Base-by-base conservation (phyloP, 163 green algal species). In the Trebouxiophyceae sp. region DNA sequence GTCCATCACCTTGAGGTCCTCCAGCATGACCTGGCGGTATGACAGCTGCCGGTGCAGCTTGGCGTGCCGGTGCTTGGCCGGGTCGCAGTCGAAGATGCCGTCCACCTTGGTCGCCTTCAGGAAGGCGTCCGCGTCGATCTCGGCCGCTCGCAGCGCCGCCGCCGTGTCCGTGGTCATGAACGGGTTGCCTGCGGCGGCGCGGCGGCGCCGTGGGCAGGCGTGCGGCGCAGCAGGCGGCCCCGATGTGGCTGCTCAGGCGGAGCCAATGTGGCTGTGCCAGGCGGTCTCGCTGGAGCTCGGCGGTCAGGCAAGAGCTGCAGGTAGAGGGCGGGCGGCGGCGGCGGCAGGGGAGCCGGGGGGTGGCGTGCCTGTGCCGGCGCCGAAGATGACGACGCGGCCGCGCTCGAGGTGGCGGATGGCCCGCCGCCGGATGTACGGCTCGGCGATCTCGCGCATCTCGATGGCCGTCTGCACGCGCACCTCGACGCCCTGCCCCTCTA, bases 121-220 rank as follows among this genome's bases (percentile, higher is more conserved):
- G 28, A 96, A 83, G 24, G 81, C 77, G 61, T 92, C 74, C 20
- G 83, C 85, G 39, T 78, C 80, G 50, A 97, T 93, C 69, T 99
- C 94, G 1, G 93, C 93, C 0, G 93, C 94, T 2, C 94, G 80
- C 71, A 99, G 78, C 23, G 94, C 91, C 3, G 94, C 93, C 0
- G 91, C 93, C 3, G 91, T 98, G 81, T 99, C 94, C 2, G 93
- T 99, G 0, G 93, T 97, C 76, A 99, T 98, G 78, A 96, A 99
- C 4, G 93, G 93, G 73, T 97, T 98, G 60, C 94, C 61, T 62
- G 56, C 56, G 20, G 44, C 28, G 24, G n/a, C n/a, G n/a, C n/a
- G n/a, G n/a, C n/a, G n/a, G n/a, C n/a, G n/a, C n/a, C n/a, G n/a
- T n/a, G n/a, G n/a, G n/a, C n/a, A n/a, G n/a, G n/a, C n/a, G n/a